phyloP scores from a whole-genome alignment of 176 grass and related monocot genomes.

The Stipa capillata region DNA sequence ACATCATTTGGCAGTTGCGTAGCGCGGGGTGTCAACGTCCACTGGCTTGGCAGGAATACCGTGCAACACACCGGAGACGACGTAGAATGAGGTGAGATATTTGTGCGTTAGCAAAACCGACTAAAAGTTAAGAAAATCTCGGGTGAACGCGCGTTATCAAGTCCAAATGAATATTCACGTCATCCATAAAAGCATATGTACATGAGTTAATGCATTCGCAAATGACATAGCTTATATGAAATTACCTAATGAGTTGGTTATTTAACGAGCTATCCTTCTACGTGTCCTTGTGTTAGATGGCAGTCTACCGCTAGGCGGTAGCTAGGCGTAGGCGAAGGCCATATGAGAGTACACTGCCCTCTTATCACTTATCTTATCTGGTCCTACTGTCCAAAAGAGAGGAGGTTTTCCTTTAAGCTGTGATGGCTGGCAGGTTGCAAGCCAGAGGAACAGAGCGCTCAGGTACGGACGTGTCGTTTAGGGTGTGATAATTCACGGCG shows the following conservation, averaged over 20 bases:
- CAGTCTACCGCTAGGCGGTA: background rate
- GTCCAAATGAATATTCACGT: too few species aligned
- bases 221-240: background rate
- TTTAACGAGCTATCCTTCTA: too few species aligned
- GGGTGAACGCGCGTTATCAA: too few species aligned
- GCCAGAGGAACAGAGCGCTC: background rate
- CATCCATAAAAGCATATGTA: too few species aligned
- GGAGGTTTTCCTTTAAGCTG: background rate
- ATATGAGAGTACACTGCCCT: constrained; percentile 1
- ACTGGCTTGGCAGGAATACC: too few species aligned
- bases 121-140: too few species aligned
- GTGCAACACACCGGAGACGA: too few species aligned
- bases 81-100: too few species aligned
- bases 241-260: background rate
- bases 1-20: too few species aligned
- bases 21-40: too few species aligned
- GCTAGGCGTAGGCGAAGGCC: background rate
- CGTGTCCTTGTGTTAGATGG: background rate
- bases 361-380: constrained; percentile 3
- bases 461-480: constrained; percentile 23
- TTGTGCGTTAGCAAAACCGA: too few species aligned
- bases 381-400: background rate
- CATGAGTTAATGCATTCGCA: too few species aligned
- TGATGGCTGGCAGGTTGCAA: background rate
- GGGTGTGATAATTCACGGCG: background rate